These are phyloP conservation scores for Trichoderma sp. DNA, from an alignment of 2,329 filamentous ascomycete species.

Conservation along the genomic window DNA sequence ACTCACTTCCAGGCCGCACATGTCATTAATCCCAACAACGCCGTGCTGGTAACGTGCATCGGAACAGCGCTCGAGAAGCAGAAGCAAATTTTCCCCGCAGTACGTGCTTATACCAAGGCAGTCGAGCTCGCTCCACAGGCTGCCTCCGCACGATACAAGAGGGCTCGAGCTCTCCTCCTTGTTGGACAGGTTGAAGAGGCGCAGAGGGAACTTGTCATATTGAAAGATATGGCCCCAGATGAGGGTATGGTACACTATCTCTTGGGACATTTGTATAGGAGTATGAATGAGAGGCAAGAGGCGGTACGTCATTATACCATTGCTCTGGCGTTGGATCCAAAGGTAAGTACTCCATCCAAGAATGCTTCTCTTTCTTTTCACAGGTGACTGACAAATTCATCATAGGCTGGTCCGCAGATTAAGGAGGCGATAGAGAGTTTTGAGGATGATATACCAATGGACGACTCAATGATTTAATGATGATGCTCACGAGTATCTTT, in stretches of 20 bases:
- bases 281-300: slow-evolving; percentile 70
- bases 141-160: slow-evolving; percentile 87
- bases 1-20: slow-evolving; percentile 88
- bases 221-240: slow-evolving; percentile 90
- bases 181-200: slow-evolving; percentile 72
- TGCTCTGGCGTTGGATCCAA: slow-evolving; percentile 92
- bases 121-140: slow-evolving; percentile 80
- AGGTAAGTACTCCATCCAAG: slow-evolving; percentile 59
- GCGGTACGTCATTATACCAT: slow-evolving; percentile 96
- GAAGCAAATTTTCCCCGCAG: slow-evolving; percentile 76
- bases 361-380: neutral
- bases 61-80: slow-evolving; percentile 88
- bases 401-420: slow-evolving; percentile 85
- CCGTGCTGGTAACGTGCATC: slow-evolving; percentile 89
- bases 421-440: slow-evolving; percentile 96
- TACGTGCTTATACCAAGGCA: slow-evolving; percentile 81
- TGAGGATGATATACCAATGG: slow-evolving; percentile 76
- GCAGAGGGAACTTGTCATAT: slow-evolving; percentile 78
- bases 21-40: slow-evolving; percentile 89
- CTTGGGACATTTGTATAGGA: slow-evolving; percentile 81
- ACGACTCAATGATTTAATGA: slow-evolving; percentile 66
- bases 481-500: slow-evolving; percentile 35
- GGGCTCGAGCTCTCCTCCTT: slow-evolving; percentile 82
- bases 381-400: neutral
- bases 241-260: slow-evolving; percentile 96